Base-by-base conservation (phyloP, 2,329 filamentous ascomycete genomes). In the Xylaria sp. region DNA sequence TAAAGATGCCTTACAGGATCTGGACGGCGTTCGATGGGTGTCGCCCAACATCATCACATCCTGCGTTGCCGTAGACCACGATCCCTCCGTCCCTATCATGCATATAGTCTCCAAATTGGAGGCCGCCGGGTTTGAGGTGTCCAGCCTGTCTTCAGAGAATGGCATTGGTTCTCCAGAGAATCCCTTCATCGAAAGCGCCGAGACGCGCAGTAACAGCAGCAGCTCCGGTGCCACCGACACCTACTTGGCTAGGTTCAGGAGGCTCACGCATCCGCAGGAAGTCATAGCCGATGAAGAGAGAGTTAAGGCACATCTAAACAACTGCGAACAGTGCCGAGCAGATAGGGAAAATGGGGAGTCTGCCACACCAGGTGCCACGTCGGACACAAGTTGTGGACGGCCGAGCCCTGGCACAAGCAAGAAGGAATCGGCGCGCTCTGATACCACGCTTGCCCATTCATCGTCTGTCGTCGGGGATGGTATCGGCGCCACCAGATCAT, bases 11-110 rank as follows among this genome's bases (percentile, higher is more conserved):
- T 81, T 94, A 67, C 83, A 78, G 82, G 54, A 78, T 79, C 23
- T 87, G 81, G 73, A 76, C 74, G 63, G 79, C 76, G 82, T 83
- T 82, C 83, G 76, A 64, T 89, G 87, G 81, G 86, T 93, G 37
- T 91, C 90, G 71, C 87, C 90, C 69, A 93, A 92, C 72, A 87
- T 93, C 69, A 86, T 93, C 75, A 91, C 90, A 48, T 92, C 91
- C 71, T 84, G 81, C 73, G 83, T 89, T 71, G 83, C 83, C 50
- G 77, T 91, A 72, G 82, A 84, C 76, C 89, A 91, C 79, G 74
- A 83, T 25, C 72, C 84, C 37, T 76, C 80, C n/a, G 79, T 82
- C n/a, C 83, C 85, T 2, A 78, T 83, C 51, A 82, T 82, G 41
- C 74, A 73, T 37, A 84, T 86, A 76, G 78, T 79, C 46, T 72